Percentiles rank a stretch among this genome's conserved stretches.
phyloP scores from a whole-genome alignment of 2,329 filamentous ascomycete genomes.

The Endoconidiophora laricicola region DNA sequence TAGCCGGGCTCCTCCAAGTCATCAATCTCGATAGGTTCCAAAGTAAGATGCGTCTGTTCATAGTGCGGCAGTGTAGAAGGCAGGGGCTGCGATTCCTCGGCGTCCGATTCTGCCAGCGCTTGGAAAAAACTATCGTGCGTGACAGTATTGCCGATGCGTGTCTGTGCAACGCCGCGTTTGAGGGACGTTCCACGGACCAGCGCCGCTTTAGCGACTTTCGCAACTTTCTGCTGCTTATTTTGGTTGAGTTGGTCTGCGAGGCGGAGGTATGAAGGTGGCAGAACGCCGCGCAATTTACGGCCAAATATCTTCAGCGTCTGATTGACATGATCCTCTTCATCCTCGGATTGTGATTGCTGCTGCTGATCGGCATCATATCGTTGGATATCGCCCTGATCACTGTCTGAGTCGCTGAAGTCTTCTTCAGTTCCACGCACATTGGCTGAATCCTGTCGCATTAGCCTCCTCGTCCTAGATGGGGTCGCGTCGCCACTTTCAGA shows the following conservation, averaged over 20 bases:
- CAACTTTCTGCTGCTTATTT: conserved; percentile 9
- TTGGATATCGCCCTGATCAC: neutral
- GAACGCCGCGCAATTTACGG: conserved; percentile 39
- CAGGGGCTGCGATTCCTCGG: conserved; percentile 17
- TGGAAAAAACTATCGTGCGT: conserved; percentile 7
- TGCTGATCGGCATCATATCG: conserved; percentile 16
- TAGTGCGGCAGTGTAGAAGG: neutral
- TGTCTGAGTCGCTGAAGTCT: neutral
- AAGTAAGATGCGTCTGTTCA: conserved; percentile 5
- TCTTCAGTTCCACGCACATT: conserved; percentile 17
- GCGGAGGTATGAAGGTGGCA: conserved; percentile 51
- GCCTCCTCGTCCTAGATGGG: neutral
- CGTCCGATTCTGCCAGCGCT: conserved; percentile 5
- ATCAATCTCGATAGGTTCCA: conserved; percentile 3
- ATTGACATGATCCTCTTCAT: conserved; percentile 14
- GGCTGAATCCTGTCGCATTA: conserved; percentile 13
- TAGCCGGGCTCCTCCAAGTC: conserved; percentile 18
- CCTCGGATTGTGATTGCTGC: conserved; percentile 24
- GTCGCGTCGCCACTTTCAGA: neutral
- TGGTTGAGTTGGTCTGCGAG: conserved; percentile 31
- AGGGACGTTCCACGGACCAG: neutral
- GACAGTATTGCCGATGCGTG: neutral
- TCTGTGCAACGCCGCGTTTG: conserved; percentile 9
- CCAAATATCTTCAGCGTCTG: conserved; percentile 15
- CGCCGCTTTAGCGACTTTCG: neutral